These are phyloP conservation scores for Erysiphe pulchra DNA, from an alignment of 2,329 filamentous ascomycete genomes.

Conservation along the genomic window DNA sequence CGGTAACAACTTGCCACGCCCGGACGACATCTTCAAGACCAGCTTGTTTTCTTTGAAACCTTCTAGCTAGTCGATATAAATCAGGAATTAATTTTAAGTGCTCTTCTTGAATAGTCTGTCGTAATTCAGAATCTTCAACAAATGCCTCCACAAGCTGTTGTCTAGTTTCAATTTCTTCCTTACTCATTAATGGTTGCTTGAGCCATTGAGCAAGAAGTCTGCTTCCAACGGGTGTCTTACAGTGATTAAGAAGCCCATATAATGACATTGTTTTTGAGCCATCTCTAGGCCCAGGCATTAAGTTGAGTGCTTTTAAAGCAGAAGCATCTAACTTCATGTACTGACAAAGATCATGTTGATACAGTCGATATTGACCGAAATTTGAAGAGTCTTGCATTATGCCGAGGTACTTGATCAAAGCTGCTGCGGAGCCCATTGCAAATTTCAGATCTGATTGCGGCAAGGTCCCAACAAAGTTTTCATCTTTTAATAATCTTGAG, in stretches of 20 bases:
- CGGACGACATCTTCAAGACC: slow-evolving; percentile 88
- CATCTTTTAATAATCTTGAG: slow-evolving; percentile 64
- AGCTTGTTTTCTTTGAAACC: slow-evolving; percentile 76
- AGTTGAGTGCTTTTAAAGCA: slow-evolving; percentile 75
- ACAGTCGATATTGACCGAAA: slow-evolving; percentile 90
- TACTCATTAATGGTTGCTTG: slow-evolving; percentile 89
- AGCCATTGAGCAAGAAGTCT: slow-evolving; percentile 83
- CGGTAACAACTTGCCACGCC: slow-evolving; percentile 82
- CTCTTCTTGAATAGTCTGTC: slow-evolving; percentile 91
- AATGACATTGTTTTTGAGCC: slow-evolving; percentile 95
- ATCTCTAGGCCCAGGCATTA: slow-evolving; percentile 89
- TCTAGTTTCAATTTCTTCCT: slow-evolving; percentile 64
- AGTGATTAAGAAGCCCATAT: slow-evolving; percentile 83
- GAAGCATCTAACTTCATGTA: slow-evolving; percentile 98
- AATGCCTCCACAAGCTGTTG: slow-evolving; percentile 93
- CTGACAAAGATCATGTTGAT: slow-evolving; percentile 87
- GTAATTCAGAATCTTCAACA: slow-evolving; percentile 69
- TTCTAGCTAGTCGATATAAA: slow-evolving; percentile 76
- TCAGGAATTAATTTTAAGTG: slow-evolving; percentile 84
- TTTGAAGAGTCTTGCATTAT: slow-evolving; percentile 80
- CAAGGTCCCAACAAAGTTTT: slow-evolving; percentile 47
- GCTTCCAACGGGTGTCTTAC: slow-evolving; percentile 86
- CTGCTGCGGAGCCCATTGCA: slow-evolving; percentile 83
- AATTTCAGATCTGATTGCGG: slow-evolving; percentile 84
- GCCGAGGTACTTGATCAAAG: slow-evolving; percentile 81